These are phyloP conservation scores for Erucastrum elatum DNA, from an alignment of 345 rosid genomes.

Conservation along the genomic window DNA sequence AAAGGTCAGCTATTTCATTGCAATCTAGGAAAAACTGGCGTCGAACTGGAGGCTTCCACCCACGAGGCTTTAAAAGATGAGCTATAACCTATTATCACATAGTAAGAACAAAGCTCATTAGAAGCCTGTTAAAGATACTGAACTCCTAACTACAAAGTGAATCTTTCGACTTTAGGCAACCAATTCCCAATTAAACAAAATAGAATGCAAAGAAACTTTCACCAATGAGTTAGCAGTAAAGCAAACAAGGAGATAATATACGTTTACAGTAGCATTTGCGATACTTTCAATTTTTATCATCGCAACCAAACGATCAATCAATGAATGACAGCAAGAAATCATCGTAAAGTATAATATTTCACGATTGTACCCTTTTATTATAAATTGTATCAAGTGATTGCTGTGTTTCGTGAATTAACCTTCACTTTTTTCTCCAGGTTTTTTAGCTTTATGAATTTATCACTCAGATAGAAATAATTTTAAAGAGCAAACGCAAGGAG, in stretches of 20 bases:
- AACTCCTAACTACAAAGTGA: not conserved
- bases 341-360: not conserved
- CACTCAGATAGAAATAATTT: not conserved
- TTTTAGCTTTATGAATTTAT: not conserved
- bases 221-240: not conserved
- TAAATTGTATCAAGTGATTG: constrained; percentile 1
- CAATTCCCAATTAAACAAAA: not conserved
- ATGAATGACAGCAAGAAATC: constrained; percentile 14
- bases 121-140: not conserved
- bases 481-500: not conserved
- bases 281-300: not conserved
- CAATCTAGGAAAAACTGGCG: constrained; percentile 92
- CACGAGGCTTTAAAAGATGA: constrained; percentile 89
- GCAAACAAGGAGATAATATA: constrained; percentile 8
- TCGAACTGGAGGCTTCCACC: constrained; percentile 93
- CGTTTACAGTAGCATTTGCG: not conserved
- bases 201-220: not conserved
- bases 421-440: not conserved
- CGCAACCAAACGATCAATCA: constrained; percentile 1
- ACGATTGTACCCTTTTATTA: constrained; percentile 4
- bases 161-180: constrained; percentile 5
- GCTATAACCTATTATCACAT: constrained; percentile 60
- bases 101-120: not conserved
- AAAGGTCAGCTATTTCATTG: constrained; percentile 90
- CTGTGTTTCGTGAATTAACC: constrained; percentile 1